Conservation (phyloP, 2,329 filamentous ascomycete genomes). For the Exophiala sideris region DNA sequence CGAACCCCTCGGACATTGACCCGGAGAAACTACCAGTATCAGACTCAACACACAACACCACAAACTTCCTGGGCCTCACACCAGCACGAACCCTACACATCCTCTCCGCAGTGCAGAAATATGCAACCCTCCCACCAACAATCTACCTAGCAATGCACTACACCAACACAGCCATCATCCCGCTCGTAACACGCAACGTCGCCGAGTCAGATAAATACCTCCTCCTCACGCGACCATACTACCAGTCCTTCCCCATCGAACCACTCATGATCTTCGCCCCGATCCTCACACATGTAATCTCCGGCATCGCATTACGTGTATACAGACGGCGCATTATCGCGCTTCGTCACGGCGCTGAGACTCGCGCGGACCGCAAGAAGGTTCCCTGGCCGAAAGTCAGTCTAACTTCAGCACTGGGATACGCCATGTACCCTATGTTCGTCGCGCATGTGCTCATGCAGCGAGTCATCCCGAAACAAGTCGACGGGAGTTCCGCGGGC, state of each 20-base stretch:
- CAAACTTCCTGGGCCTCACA: conserved; percentile 39
- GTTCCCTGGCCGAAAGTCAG: conserved; percentile 68
- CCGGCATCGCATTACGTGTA: conserved; percentile 73
- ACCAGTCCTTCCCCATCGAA: conserved; percentile 79
- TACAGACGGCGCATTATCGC: conserved; percentile 70
- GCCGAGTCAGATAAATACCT: conserved; percentile 77
- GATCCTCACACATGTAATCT: conserved; percentile 69
- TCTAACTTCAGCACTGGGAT: conserved; percentile 70
- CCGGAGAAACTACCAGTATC: conserved; percentile 31
- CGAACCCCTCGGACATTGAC: conserved; percentile 40
- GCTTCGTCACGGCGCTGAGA: conserved; percentile 69
- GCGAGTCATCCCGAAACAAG: conserved; percentile 67
- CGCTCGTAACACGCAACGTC: conserved; percentile 69
- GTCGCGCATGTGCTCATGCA: conserved; percentile 72
- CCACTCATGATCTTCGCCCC: conserved; percentile 75
- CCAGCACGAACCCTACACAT: conserved; percentile 19
- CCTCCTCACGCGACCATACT: conserved; percentile 85
- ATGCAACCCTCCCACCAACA: conserved; percentile 81
- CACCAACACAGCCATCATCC: conserved; percentile 76
- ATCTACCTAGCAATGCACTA: conserved; percentile 75
- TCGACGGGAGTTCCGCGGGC: conserved; percentile 82
- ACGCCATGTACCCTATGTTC: conserved; percentile 63
- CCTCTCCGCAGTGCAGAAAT: conserved; percentile 72
- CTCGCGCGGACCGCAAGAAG: conserved; percentile 46
- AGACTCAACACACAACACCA: conserved; percentile 28